A percentile compares a stretch with the other conserved stretches of the same genome.
These are phyloP conservation scores for Nicotiana tabacum DNA, from an alignment of 257 asterid species.

Conservation along the genomic window DNA sequence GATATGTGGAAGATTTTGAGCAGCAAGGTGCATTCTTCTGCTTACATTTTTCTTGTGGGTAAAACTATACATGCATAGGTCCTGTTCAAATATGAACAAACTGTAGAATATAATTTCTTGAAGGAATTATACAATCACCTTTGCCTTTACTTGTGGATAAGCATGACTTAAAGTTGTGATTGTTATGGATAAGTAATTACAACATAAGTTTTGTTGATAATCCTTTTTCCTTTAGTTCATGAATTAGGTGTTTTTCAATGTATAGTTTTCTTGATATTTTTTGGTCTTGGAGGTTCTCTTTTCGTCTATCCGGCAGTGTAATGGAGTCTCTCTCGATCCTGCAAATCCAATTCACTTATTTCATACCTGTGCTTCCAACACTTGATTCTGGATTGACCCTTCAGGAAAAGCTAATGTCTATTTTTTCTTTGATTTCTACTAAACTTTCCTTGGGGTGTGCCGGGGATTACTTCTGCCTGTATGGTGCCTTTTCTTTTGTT, in stretches of 20 bases:
- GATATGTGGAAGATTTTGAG: conserved; percentile 71
- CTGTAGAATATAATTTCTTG: not conserved
- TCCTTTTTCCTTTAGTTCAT: not conserved
- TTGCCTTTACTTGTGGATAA: not conserved
- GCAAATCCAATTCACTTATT: not conserved
- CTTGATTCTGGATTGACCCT: not conserved
- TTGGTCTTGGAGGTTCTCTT: not conserved
- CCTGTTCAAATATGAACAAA: not conserved
- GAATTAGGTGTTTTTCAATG: not conserved
- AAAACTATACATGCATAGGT: not conserved
- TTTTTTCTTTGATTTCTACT: not conserved
- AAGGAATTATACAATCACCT: not conserved
- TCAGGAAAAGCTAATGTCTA: not conserved
- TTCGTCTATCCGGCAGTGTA: not conserved
- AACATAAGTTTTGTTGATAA: not conserved
- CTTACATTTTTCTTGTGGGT: not conserved
- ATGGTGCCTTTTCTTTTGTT: not conserved
- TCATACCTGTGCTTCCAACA: not conserved
- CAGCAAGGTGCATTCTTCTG: conserved; percentile 41
- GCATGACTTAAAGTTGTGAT: not conserved
- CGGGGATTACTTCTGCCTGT: not conserved
- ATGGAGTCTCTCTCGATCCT: not conserved
- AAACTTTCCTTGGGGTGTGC: not conserved
- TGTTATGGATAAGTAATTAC: not conserved
- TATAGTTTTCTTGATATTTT: not conserved